Base-by-base conservation (phyloP, 1,284 basidiomycete species). In the Neolentinus lepideus region DNA sequence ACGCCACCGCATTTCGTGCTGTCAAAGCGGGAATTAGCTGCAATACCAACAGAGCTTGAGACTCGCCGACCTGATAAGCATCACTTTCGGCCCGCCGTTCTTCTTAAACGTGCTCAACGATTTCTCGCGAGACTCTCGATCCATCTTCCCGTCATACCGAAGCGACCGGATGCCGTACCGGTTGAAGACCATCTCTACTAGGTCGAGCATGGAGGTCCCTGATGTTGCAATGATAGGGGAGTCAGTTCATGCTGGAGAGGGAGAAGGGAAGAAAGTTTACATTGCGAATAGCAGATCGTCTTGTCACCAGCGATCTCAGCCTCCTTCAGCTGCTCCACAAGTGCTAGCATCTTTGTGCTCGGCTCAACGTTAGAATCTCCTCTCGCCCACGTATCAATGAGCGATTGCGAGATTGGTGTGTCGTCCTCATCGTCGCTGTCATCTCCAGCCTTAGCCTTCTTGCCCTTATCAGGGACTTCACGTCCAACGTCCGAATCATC, bases 171-270 rank as follows among this genome's bases (percentile, higher is more conserved):
- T 79, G 1, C 81, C 82, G 63, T 84, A 70, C 16, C 81, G 73
- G 8, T 73, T 71, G 61, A 87, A 78, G 25, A 84, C 54, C 19
- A 69, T 78, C 60, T 85, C 83, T 47, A 86, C 69, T 14, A 87
- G 68, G 63, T 85, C 80, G 26, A 88, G 74, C 81, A 86, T 85
- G 1, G 82, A 83, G 0, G 85, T 88, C 85, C 85, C 84, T 87
- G 27, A 25, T 31, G 12, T 6, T 6, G 29, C 29, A 12, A 31
- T 12, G 29, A 31, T 31, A 12, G 12, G 12, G 6, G 6, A 31
- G 12, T 31, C 29, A 31, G 29, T n/a, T n/a, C 29, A 31, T 4
- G 12, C 8, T 43, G 8, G 8, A 43, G n/a, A n/a, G 38, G 3
- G 8, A 43, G 38, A 50, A 50, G 25, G 24, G 47, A 25, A 50